phyloP scores from a whole-genome alignment of 2,329 filamentous ascomycete species.

The Colletotrichum tanaceti region DNA sequence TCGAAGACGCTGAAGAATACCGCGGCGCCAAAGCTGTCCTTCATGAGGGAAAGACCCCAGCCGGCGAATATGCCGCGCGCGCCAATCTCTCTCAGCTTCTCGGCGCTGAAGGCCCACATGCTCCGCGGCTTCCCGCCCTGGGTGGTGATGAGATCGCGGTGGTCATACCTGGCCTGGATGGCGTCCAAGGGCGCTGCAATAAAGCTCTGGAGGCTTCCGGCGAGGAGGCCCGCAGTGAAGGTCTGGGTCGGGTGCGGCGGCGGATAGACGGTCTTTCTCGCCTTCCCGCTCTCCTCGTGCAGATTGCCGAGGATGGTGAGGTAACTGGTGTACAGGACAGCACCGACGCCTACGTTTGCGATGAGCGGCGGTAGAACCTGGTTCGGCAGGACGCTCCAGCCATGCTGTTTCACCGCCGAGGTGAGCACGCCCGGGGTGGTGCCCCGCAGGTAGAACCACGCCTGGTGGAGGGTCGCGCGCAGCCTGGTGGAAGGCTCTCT shows the following conservation, averaged over 20 bases:
- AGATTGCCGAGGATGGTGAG: conserved; percentile 74
- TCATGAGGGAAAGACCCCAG: conserved; percentile 75
- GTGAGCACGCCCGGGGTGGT: conserved; percentile 78
- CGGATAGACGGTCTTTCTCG: conserved; percentile 74
- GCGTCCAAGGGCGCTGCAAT: conserved; percentile 81
- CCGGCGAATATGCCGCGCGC: conserved; percentile 79
- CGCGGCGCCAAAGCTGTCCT: conserved; percentile 76
- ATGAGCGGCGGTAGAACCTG: conserved; percentile 81
- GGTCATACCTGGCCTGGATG: conserved; percentile 78
- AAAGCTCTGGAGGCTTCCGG: conserved; percentile 76
- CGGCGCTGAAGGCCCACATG: conserved; percentile 78
- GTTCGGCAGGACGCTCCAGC: conserved; percentile 79
- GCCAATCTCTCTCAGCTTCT: conserved; percentile 76
- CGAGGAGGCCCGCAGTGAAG: conserved; percentile 76
- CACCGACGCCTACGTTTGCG: conserved; percentile 79
- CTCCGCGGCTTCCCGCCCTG: conserved; percentile 63
- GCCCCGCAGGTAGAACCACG: conserved; percentile 65
- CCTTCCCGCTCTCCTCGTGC: conserved; percentile 70
- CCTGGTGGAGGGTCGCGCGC: conserved; percentile 51
- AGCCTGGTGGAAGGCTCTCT: conserved; percentile 50
- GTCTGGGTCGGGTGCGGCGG: conserved; percentile 72
- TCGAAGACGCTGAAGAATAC: conserved; percentile 82
- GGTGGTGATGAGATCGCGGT: conserved; percentile 59
- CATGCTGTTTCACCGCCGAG: conserved; percentile 74
- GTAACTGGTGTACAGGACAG: conserved; percentile 80